Evolutionary conservation across 768 basidiomycete genomes (phyloP), one percentile per base, ranked within the genome.

Genomic region (Boletus insuetus): DNA sequence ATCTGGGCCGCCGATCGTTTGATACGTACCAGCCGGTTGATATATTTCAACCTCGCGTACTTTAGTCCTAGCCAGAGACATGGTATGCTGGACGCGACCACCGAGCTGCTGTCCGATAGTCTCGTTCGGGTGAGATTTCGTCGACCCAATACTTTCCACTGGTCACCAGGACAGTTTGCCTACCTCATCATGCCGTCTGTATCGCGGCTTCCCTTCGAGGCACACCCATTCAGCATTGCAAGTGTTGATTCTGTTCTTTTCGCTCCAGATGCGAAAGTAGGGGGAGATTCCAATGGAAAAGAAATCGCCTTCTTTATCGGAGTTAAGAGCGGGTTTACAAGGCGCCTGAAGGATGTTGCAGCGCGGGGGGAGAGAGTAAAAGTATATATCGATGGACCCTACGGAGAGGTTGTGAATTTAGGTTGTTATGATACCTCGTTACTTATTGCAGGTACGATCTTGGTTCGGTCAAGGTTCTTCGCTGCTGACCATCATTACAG

Each of bases 221-320:
- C 79, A 13, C 82, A 84, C 55, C 84, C 83, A 9, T 84, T 85
- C 64, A 82, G 82, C 0, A 82, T 85, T 46, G 73, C 81, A 2
- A 77, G 72, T 12, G 64, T 74, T 13, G 66, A 74, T 49, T 55
- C 59, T 3, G 29, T 39, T 5, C 51, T 65, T 10, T 62, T 57
- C 39, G 43, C 53, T n/a, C 34, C 55, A 17, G 60, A 56, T 19
- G 11, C 39, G 5, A 47, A 42, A 41, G 7, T n/a, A 0, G 34
- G 9, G n/a, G 55, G 40, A 6, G 50, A 35, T 3, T 35, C 49
- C 9, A 60, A 61, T 52, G 55, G 59, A 41, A 75, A 73, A 55
- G 73, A 81, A 32, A 64, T 86, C 20, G 69, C 73, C 4, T 86
- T 87, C 68, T 68, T 87, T 47, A 69, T 87, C 48, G 74, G 81